Conservation (phyloP, 2,329 filamentous ascomycete species). For the Paecilomyces sp. region DNA sequence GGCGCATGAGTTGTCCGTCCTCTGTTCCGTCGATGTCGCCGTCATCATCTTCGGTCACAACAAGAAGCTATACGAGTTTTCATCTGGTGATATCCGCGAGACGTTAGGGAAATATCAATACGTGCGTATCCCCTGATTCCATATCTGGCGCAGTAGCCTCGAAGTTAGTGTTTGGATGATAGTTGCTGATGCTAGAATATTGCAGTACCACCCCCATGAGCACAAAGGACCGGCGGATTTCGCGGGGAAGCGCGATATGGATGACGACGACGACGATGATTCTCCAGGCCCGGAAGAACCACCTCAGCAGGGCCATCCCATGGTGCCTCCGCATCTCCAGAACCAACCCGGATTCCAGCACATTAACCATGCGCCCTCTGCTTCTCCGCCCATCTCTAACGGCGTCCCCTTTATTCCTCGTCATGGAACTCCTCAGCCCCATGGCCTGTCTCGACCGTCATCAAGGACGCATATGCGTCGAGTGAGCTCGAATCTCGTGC, state of each 20-base stretch:
- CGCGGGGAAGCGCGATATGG: conserved; percentile 65
- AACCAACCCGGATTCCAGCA: conserved; percentile 65
- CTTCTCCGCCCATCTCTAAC: conserved; percentile 80
- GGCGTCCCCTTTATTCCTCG: conserved; percentile 64
- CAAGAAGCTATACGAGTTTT: conserved; percentile 98
- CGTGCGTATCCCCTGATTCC: conserved; percentile 50
- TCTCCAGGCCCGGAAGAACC: conserved; percentile 63
- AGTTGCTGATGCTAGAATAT: conserved; percentile 39
- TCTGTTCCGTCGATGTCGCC: conserved; percentile 96
- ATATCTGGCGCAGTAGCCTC: conserved; percentile 1
- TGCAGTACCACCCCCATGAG: conserved; percentile 81
- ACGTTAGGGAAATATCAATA: conserved; percentile 84
- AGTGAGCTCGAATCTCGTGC: conserved; percentile 65
- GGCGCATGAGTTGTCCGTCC: conserved; percentile 93
- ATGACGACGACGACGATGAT: conserved; percentile 76
- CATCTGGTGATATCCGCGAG: conserved; percentile 86
- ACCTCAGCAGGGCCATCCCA: conserved; percentile 33
- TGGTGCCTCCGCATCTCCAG: conserved; percentile 66
- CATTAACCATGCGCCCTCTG: conserved; percentile 76
- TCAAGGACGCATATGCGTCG: conserved; percentile 75
- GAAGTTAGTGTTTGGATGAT: conserved; percentile 11
- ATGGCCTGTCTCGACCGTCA: conserved; percentile 64
- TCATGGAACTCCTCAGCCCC: conserved; percentile 75
- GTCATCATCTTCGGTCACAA: conserved; percentile 99
- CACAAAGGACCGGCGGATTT: conserved; percentile 95